Percentiles rank a stretch among this genome's conserved stretches.
Conservation (phyloP, 2,329 filamentous ascomycete species). For the Hypoxylon sp. region DNA sequence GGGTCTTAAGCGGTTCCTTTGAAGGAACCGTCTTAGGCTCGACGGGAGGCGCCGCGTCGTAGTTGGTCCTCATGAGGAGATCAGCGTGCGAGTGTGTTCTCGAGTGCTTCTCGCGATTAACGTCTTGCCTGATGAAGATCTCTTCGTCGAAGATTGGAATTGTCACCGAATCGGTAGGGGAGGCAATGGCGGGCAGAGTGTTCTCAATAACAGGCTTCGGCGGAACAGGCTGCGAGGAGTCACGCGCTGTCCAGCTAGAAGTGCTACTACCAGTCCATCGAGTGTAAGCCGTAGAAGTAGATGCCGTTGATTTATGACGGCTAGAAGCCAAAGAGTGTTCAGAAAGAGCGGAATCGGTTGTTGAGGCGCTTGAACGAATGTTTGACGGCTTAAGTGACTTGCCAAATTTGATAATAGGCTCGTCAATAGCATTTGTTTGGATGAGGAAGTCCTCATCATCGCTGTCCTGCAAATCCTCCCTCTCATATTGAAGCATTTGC, state of each 20-base stretch:
- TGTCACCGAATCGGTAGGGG: constrained; percentile 25
- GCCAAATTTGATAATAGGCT: constrained; percentile 57
- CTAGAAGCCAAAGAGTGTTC: constrained; percentile 62
- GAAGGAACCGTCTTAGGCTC: constrained; percentile 28
- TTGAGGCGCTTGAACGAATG: constrained; percentile 69
- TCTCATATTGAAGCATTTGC: constrained; percentile 64
- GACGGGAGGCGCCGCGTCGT: constrained; percentile 30
- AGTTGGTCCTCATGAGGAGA: constrained; percentile 44
- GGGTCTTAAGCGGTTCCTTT: constrained; percentile 47
- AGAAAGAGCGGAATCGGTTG: constrained; percentile 66
- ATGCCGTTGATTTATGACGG: constrained; percentile 69
- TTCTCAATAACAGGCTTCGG: constrained; percentile 39
- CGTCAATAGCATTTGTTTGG: constrained; percentile 45
- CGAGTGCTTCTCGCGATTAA: constrained; percentile 49
- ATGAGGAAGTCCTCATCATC: constrained; percentile 53
- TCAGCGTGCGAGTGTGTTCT: constrained; percentile 53
- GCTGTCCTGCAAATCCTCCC: constrained; percentile 52
- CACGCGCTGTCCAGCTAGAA: constrained; percentile 52
- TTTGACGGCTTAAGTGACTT: constrained; percentile 55
- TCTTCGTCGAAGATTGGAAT: constrained; percentile 36
- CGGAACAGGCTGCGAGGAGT: constrained; percentile 36
- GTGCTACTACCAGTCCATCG: constrained; percentile 68
- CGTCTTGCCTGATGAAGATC: constrained; percentile 32
- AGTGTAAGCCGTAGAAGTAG: constrained; percentile 68
- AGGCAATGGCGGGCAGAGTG: constrained; percentile 31